Percentiles rank a stretch among this genome's conserved stretches.
Evolutionary conservation across 352 stramenopile genomes (phyloP).

Genomic region (Pythium pyrilobum): DNA sequence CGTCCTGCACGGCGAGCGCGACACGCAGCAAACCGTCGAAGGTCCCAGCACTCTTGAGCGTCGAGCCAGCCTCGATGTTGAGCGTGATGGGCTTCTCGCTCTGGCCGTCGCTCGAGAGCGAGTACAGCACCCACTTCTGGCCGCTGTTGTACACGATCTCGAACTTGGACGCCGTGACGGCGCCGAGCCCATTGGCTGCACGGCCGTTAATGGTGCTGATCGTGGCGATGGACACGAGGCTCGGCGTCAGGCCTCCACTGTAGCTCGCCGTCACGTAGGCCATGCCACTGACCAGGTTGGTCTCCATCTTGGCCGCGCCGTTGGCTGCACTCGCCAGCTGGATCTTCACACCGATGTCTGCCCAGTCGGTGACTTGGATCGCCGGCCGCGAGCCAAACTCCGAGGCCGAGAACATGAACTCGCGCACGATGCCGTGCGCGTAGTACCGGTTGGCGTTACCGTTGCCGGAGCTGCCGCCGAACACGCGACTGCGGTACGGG

Average conservation of each 20-base stretch:
- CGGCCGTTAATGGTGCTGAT: constrained; percentile 48
- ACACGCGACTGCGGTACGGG: constrained; percentile 45
- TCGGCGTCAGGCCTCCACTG: constrained; percentile 29
- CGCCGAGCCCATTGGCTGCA: constrained; percentile 9
- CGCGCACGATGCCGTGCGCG: constrained; percentile 36
- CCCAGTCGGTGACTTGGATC: constrained; percentile 53
- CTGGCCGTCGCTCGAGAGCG: constrained; percentile 32
- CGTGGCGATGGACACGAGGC: constrained; percentile 29
- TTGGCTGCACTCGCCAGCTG: constrained; percentile 22
- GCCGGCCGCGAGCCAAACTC: constrained; percentile 42
- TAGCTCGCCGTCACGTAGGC: constrained; percentile 51
- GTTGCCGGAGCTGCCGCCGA: constrained; percentile 47
- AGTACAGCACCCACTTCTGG: constrained; percentile 56
- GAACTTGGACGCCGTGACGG: constrained; percentile 36
- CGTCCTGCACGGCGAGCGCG: constrained; percentile 34
- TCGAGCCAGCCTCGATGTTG: constrained; percentile 26
- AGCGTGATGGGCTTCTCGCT: constrained; percentile 39
- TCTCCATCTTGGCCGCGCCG: constrained; percentile 29
- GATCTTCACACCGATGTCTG: constrained; percentile 47
- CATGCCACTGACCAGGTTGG: constrained; percentile 61
- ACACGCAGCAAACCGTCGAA: constrained; percentile 49
- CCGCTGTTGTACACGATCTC: constrained; percentile 45
- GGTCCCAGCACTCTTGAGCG: constrained; percentile 23
- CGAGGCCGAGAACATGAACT: constrained; percentile 47
- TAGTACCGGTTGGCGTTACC: constrained; percentile 46